Evolutionary conservation across 345 rosid species (phyloP).

Genomic region (Pseudoturritis turrita): DNA sequence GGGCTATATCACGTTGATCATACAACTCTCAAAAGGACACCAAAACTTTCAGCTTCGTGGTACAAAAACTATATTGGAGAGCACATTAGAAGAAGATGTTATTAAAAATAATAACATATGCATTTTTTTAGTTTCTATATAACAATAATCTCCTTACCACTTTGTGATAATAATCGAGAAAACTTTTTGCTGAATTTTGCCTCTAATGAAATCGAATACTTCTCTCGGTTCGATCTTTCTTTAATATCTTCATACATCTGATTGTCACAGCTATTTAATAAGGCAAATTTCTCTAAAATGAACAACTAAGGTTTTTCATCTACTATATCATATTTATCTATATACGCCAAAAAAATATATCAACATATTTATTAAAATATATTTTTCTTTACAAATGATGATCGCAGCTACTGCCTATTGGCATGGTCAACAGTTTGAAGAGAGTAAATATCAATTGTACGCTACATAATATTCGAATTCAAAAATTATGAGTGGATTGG

Average conservation of each 20-base stretch:
- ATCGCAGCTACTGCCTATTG: too few species aligned
- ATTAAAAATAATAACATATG: background rate
- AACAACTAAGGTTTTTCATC: too few species aligned
- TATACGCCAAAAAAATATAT: too few species aligned
- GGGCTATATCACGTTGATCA: slow-evolving; percentile 59
- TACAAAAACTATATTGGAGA: slow-evolving; percentile 39
- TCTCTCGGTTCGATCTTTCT: background rate
- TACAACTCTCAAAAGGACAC: slow-evolving; percentile 53
- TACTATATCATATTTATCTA: too few species aligned
- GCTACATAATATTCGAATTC: too few species aligned
- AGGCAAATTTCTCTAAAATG: too few species aligned
- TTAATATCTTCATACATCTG: background rate
- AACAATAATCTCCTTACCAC: background rate
- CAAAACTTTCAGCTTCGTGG: slow-evolving; percentile 61
- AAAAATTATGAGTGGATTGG: too few species aligned
- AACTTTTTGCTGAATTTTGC: background rate
- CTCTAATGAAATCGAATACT: background rate
- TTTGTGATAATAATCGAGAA: background rate
- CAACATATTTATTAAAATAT: too few species aligned
- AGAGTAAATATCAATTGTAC: too few species aligned
- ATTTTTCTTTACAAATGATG: too few species aligned
- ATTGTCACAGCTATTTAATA: too few species aligned
- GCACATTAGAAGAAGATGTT: slow-evolving; percentile 1
- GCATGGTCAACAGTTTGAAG: too few species aligned
- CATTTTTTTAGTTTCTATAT: background rate